phyloP scores from a whole-genome alignment of 768 basidiomycete genomes.

The Sporobolomyces phaffii region DNA sequence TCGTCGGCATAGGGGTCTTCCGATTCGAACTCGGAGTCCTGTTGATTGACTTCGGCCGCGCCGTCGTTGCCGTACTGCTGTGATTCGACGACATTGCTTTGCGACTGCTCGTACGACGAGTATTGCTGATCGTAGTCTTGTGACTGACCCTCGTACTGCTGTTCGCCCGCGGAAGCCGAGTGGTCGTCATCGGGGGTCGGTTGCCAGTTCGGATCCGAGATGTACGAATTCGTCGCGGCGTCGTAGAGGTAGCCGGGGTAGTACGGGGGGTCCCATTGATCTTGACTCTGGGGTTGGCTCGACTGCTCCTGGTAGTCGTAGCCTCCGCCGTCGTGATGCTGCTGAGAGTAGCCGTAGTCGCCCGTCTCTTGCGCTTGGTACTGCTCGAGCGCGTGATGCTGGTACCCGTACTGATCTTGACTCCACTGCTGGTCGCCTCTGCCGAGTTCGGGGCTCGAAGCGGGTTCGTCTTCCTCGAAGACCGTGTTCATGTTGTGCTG shows the following conservation, averaged over 20 bases:
- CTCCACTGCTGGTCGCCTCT: conserved; percentile 5
- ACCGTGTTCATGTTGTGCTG: conserved; percentile 30
- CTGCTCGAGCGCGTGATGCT: background rate
- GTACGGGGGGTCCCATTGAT: conserved; percentile 23
- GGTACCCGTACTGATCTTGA: background rate
- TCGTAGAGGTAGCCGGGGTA: conserved; percentile 38
- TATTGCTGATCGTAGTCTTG: background rate
- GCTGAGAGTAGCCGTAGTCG: background rate
- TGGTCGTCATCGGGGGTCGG: background rate
- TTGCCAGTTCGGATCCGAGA: conserved; percentile 28
- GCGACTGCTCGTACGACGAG: background rate
- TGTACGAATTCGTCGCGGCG: conserved; percentile 27
- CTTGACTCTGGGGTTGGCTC: background rate
- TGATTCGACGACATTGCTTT: background rate
- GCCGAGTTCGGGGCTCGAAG: conserved; percentile 20
- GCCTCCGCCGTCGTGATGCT: background rate
- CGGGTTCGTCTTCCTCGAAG: conserved; percentile 30
- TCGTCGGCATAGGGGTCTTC: conserved; percentile 11
- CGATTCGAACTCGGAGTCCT: background rate
- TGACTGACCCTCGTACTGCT: background rate
- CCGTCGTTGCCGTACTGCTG: background rate
- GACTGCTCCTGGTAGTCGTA: background rate
- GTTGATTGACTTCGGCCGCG: background rate
- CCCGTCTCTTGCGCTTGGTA: background rate
- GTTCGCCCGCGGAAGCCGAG: too few relatives aligned